Evolutionary conservation across 176 grass and related monocot species (phyloP).

Genomic region (Carex littledalei): DNA sequence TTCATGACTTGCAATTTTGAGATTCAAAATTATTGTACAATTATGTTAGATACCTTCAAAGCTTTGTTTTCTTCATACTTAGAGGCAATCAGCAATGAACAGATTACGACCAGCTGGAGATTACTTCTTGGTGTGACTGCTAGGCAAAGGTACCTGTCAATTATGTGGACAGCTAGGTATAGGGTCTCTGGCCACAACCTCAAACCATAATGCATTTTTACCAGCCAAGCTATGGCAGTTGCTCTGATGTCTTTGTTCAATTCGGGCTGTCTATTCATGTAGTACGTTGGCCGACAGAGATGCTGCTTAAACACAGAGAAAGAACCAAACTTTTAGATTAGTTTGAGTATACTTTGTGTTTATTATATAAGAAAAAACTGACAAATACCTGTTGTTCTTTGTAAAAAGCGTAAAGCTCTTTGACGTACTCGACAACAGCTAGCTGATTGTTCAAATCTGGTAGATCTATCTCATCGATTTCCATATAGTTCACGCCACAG

Average conservation of each 20-base stretch:
- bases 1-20: conserved; percentile 18
- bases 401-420: not conserved
- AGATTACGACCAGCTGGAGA: conserved; percentile 53
- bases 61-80: conserved; percentile 81
- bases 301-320: not conserved
- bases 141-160: conserved; percentile 54
- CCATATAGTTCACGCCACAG: too few relatives aligned
- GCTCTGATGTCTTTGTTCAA: conserved; percentile 42
- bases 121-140: conserved; percentile 24
- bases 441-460: not conserved
- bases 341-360: not conserved
- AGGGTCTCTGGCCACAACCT: conserved; percentile 54
- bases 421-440: not conserved
- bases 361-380: not conserved
- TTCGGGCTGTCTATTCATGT: conserved; percentile 51
- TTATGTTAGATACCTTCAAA: not conserved
- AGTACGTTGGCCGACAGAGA: conserved; percentile 32
- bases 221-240: conserved; percentile 42
- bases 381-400: not conserved
- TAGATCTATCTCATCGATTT: not conserved
- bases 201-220: conserved; percentile 27
- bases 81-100: conserved; percentile 53
- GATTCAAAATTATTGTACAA: conserved; percentile 28
- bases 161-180: conserved; percentile 43
- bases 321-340: not conserved